Evolutionary conservation across 75 land plant species (phyloP).

Genomic region (Azolla pinnata): DNA sequence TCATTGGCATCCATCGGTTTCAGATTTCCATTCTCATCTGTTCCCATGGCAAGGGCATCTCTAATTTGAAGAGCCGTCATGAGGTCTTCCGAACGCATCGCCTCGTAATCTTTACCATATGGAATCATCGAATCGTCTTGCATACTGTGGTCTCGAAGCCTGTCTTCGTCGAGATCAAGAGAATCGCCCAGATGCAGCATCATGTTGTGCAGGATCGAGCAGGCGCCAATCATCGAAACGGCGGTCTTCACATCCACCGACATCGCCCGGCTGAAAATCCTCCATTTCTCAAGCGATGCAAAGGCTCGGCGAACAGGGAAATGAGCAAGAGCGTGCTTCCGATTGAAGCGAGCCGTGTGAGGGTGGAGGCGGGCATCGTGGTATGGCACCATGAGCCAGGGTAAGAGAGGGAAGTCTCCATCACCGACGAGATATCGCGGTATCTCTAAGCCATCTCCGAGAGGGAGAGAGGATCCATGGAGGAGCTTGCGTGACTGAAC

Average conservation of each 20-base stretch:
- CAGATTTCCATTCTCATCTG: too few species aligned
- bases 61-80: conserved; percentile 4
- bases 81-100: neutral
- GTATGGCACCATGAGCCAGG: conserved; percentile 64
- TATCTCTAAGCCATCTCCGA: conserved; percentile 17
- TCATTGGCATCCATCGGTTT: too few species aligned
- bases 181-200: conserved; percentile 43
- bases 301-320: conserved; percentile 19
- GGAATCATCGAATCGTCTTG: conserved; percentile 17
- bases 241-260: conserved; percentile 35
- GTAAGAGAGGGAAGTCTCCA: conserved; percentile 36
- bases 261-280: conserved; percentile 34
- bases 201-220: conserved; percentile 58
- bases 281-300: conserved; percentile 54
- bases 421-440: conserved; percentile 47
- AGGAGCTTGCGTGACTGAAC: conserved; percentile 24
- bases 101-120: conserved; percentile 12
- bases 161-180: conserved; percentile 25
- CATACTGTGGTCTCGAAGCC: conserved; percentile 7
- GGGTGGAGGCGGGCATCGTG: conserved; percentile 14
- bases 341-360: conserved; percentile 41
- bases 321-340: conserved; percentile 15
- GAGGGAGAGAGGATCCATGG: conserved; percentile 8
- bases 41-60: conserved; percentile 14
- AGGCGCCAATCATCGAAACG: conserved; percentile 55